Evolutionary conservation across 2,329 filamentous ascomycete genomes (phyloP), one percentile per base, ranked within the genome.

Genomic region (Phyllosticta capitalensis): DNA sequence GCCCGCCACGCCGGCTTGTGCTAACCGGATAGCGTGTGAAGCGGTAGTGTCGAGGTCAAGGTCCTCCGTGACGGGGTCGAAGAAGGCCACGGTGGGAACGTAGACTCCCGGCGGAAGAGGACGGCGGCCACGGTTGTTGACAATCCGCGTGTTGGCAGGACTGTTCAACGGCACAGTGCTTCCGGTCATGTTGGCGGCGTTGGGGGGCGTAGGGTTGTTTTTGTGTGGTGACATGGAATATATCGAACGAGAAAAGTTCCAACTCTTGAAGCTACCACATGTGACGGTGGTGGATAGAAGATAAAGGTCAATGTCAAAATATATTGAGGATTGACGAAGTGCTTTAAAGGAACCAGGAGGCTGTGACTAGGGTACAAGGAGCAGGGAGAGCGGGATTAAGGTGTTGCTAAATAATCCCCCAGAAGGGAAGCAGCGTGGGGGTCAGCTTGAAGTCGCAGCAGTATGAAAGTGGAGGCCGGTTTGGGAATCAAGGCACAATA

Each of bases 1-100:
- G 20, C 88, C 88, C 17, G 85, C 81, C 50, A 92, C 83, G 63
- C 89, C 89, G 26, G 86, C 83, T 59, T 80, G 72, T 53, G 87
- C 88, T n/a, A 92, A 83, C 66, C 85, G 83, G 56, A 88, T 81
- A 45, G 87, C 84, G 59, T 77, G 75, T 38, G 66, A 72, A 52
- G 68, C 68, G 33, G 69, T 72, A 10, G 74, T 75, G 38, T 71
- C 67, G 1, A 75, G 59, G 59, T 77, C 75, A 21, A 77, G 67
- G 22, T 74, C 71, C 58, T 77, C 75, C 52, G 70, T 71, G 52
- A 65, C 60, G 19, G 70, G 67, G 21, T 76, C 69, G 65, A 77
- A 77, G 67, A 77, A 76, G 14, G 74, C 74, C 14, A 75, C 70
- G 1, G 74, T 76, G 1, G 75, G 75, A 5, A 76, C 74, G 56